These are phyloP conservation scores for Populus pruinosa DNA, from an alignment of 345 rosid genomes.

Conservation along the genomic window DNA sequence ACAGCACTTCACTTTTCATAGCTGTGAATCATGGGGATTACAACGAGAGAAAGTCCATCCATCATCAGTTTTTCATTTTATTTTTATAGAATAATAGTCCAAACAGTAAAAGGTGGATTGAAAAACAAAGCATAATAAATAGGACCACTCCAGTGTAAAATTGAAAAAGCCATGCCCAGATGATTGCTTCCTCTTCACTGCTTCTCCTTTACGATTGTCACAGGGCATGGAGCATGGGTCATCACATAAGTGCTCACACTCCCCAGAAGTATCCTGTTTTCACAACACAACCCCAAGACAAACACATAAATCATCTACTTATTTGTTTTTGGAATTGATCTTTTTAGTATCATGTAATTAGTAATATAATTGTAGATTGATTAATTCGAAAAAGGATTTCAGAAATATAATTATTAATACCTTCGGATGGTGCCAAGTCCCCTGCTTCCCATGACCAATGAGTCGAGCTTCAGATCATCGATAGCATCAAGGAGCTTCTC, in stretches of 20 bases:
- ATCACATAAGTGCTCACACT: slow-evolving; percentile 55
- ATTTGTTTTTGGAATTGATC: background rate
- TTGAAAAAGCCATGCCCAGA: background rate
- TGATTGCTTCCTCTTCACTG: background rate
- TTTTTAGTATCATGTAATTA: too few relatives aligned
- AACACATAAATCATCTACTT: background rate
- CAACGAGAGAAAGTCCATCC: background rate
- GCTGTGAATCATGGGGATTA: background rate
- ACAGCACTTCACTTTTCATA: background rate
- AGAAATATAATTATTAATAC: slow-evolving; percentile 19
- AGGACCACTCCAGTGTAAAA: background rate
- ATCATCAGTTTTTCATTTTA: too few relatives aligned
- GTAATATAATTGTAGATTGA: too few relatives aligned
- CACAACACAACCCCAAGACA: slow-evolving; percentile 10
- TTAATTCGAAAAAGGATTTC: too few relatives aligned
- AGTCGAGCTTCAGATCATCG: slow-evolving; percentile 77
- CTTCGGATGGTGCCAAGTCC: slow-evolving; percentile 85
- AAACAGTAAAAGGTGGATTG: background rate
- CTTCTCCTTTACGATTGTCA: slow-evolving; percentile 46
- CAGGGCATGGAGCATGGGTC: slow-evolving; percentile 52
- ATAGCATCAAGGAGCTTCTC: slow-evolving; percentile 73
- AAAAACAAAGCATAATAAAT: background rate
- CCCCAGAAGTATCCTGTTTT: slow-evolving; percentile 75
- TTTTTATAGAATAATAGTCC: background rate
- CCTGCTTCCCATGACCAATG: slow-evolving; percentile 89